These are phyloP conservation scores for Murraya koenigii DNA, from an alignment of 345 rosid species.

Conservation along the genomic window DNA sequence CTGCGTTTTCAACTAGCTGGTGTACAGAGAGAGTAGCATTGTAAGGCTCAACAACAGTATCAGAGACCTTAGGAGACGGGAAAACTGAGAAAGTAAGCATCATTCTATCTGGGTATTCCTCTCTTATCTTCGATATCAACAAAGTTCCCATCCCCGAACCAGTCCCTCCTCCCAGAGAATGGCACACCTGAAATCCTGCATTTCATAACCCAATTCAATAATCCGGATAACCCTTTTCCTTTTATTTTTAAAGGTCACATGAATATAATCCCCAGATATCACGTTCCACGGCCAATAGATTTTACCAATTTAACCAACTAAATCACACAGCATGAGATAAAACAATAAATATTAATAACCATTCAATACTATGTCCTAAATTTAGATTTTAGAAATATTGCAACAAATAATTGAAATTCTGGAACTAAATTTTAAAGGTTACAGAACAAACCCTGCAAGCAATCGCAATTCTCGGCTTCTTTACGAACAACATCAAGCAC, in stretches of 20 bases:
- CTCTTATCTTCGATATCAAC: slow-evolving; percentile 62
- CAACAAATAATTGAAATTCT: neutral
- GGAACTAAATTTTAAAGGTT: neutral
- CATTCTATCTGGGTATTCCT: slow-evolving; percentile 74
- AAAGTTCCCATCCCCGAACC: slow-evolving; percentile 72
- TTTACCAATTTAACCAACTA: neutral
- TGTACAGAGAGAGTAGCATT: slow-evolving; percentile 66
- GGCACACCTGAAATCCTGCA: slow-evolving; percentile 64
- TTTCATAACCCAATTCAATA: neutral
- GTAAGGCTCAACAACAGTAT: slow-evolving; percentile 69
- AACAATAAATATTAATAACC: too few relatives aligned
- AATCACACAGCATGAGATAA: neutral
- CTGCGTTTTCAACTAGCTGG: slow-evolving; percentile 67
- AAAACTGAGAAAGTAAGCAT: slow-evolving; percentile 73
- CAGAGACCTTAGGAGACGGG: slow-evolving; percentile 76
- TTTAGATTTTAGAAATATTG: too few relatives aligned
- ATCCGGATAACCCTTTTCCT: too few relatives aligned
- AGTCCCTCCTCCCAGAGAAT: slow-evolving; percentile 66
- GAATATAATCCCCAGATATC: neutral
- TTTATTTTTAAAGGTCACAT: too few relatives aligned
- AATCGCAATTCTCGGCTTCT: slow-evolving; percentile 44
- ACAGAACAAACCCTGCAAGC: slow-evolving; percentile 28
- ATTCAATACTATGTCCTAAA: neutral
- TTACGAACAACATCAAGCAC: slow-evolving; percentile 45
- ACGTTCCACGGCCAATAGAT: neutral